Conservation (phyloP, 495 filamentous ascomycete species). For the Podospora sp. region DNA sequence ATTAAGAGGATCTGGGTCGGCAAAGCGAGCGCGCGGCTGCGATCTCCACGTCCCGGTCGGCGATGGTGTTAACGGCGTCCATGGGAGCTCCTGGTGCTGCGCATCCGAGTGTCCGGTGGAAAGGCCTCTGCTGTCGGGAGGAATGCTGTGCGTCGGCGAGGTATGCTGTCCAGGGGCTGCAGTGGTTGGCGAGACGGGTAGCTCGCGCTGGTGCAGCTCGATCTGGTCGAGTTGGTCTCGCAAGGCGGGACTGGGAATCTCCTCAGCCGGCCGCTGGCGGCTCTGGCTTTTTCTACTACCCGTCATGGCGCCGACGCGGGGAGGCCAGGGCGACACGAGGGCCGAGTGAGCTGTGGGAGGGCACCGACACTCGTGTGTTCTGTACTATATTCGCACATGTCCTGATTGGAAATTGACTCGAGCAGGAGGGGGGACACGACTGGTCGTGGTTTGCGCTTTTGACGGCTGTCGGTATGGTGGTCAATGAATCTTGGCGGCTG, state of each 20-base stretch:
- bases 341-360: neutral
- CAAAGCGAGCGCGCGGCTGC: conserved; percentile 20
- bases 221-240: conserved; percentile 31
- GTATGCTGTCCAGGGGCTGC: neutral
- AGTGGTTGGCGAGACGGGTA: conserved; percentile 13
- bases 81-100: conserved; percentile 5
- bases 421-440: neutral
- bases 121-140: conserved; percentile 6
- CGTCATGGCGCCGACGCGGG: neutral
- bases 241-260: neutral
- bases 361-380: neutral
- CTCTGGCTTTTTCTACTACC: neutral
- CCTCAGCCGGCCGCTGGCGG: conserved; percentile 12
- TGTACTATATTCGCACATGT: conserved; percentile 15
- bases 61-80: conserved; percentile 14
- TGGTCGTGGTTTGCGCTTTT: neutral
- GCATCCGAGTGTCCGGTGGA: neutral
- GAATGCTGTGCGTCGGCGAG: neutral
- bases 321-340: neutral
- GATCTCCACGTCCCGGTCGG: neutral
- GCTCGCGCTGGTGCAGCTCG: conserved; percentile 26
- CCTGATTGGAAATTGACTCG: conserved; percentile 4
- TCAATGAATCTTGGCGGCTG: conserved; percentile 20
- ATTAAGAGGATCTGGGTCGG: conserved; percentile 1
- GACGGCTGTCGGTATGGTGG: neutral